Evolutionary conservation across 129 eudicot species (phyloP).

Genomic region (Chrysanthemum seticuspe): DNA sequence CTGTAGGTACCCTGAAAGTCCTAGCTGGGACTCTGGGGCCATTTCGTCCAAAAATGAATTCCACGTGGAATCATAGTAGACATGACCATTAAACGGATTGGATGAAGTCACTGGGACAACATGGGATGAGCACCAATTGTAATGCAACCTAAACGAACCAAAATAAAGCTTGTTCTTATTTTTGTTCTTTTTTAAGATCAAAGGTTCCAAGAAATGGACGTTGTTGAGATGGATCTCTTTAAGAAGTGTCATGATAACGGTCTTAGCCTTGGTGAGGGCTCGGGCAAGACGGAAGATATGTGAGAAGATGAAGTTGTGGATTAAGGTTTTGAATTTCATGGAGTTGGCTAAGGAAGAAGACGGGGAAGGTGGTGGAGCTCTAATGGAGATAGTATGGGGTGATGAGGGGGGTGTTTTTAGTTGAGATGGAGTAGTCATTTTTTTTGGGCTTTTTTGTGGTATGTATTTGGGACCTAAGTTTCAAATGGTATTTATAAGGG

Average conservation of each 20-base stretch:
- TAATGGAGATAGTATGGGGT: conserved; percentile 50
- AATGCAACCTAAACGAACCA: conserved; percentile 87
- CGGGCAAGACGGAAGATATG: conserved; percentile 67
- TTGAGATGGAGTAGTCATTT: conserved; percentile 53
- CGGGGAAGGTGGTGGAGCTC: conserved; percentile 31
- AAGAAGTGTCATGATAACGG: conserved; percentile 47
- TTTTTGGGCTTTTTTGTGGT: conserved; percentile 20
- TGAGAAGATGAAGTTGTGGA: conserved; percentile 75
- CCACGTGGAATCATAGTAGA: conserved; percentile 78
- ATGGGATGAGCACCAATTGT: conserved; percentile 96
- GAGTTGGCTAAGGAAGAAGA: conserved; percentile 49
- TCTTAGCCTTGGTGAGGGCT: conserved; percentile 69
- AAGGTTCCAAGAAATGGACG: conserved; percentile 37
- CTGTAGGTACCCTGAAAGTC: conserved; percentile 70
- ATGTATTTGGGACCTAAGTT: conserved; percentile 33
- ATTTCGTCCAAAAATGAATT: conserved; percentile 43
- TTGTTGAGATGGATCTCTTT: conserved; percentile 53
- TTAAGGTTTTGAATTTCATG: conserved; percentile 75
- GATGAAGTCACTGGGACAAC: conserved; percentile 68
- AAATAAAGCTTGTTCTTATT: conserved; percentile 60
- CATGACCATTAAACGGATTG: conserved; percentile 32
- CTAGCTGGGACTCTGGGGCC: conserved; percentile 43
- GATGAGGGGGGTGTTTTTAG: conserved; percentile 47
- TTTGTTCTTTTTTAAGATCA: conserved; percentile 40
- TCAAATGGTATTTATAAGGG: conserved; percentile 66